Evolutionary conservation across 805 yeast species (phyloP).

Genomic region (Debaryomyces tyrocola): DNA sequence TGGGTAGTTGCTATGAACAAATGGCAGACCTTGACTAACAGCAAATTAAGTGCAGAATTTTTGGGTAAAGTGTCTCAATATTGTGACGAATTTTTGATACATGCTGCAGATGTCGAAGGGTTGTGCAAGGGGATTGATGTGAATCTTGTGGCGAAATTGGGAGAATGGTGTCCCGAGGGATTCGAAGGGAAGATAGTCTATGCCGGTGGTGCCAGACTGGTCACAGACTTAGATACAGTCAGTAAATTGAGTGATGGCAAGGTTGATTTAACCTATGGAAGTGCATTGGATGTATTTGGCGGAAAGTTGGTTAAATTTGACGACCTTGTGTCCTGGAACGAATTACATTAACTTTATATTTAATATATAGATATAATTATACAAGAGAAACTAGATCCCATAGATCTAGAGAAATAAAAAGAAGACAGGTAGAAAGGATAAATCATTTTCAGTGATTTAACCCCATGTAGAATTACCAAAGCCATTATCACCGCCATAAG

Average conservation of each 20-base stretch:
- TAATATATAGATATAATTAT: background rate
- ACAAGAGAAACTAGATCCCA: constrained; percentile 1
- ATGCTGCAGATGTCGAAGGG: constrained; percentile 99
- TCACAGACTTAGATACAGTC: constrained; percentile 69
- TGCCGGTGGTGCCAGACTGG: constrained; percentile 92
- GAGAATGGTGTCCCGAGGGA: constrained; percentile 67
- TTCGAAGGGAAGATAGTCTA: constrained; percentile 74
- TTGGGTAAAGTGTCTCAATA: constrained; percentile 56
- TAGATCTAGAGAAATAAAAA: constrained; percentile 2
- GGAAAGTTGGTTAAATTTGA: constrained; percentile 75
- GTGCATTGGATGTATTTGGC: constrained; percentile 93
- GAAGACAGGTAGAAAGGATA: background rate
- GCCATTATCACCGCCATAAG: constrained; percentile 34
- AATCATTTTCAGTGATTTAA: constrained; percentile 4
- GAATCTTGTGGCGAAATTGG: constrained; percentile 65
- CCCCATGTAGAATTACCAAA: constrained; percentile 37
- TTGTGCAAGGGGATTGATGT: constrained; percentile 90
- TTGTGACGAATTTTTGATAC: constrained; percentile 87
- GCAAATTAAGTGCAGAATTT: constrained; percentile 53
- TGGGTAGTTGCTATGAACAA: constrained; percentile 99
- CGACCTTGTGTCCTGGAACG: constrained; percentile 78
- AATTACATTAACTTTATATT: constrained; percentile 4
- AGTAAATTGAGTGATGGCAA: constrained; percentile 67
- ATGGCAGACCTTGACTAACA: constrained; percentile 88
- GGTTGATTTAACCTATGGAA: constrained; percentile 91